Evolutionary conservation across 345 rosid species (phyloP), one percentile per base, ranked within the genome.

Genomic region (Citrus cavaleriei): DNA sequence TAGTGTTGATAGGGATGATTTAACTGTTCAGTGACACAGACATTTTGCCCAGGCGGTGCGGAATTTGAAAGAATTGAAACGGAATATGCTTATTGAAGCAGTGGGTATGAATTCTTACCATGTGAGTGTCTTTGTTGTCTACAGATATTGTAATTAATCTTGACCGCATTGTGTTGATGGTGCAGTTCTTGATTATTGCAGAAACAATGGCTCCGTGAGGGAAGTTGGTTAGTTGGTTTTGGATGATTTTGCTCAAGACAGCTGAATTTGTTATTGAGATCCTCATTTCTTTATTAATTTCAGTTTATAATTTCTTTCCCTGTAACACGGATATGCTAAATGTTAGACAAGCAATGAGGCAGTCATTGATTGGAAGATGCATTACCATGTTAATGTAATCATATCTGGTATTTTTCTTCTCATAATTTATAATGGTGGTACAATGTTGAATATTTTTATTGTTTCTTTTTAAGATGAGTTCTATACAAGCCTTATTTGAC

Each of bases 121-220:
- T 24, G 7, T 22, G 14, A 22, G 22, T 42, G 37, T 75, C 30
- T 42, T 5, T 55, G 6, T 27, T 37, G 38, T 37, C 38, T 59
- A 62, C 38, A 38, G 42, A 28, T 75, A 18, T 65, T 30, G 1
- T 55, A 7, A 27, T 40, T 76, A 37, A 60, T 60, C 1, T 77
- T 79, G 49, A 32, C 40, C 59, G 27, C 19, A 13, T 73, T 72
- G 21, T 77, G 78, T 77, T 77, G 21, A 25, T 77, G 64, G 54
- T 83, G 57, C 73, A 96, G 99, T 93, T 86, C 99, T 97, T 83
- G 98, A 96, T 89, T 94, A 92, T 81, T 91, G 90, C 66, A 98
- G 95, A 77, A 91, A 94, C 74, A 49, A 84, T 65, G 85, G 82
- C 55, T 94, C 93, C 63, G 95, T 96, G 27, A 95, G 91, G 88